Conservation (phyloP, 2,329 filamentous ascomycete genomes). For the Fusarium secorum region DNA sequence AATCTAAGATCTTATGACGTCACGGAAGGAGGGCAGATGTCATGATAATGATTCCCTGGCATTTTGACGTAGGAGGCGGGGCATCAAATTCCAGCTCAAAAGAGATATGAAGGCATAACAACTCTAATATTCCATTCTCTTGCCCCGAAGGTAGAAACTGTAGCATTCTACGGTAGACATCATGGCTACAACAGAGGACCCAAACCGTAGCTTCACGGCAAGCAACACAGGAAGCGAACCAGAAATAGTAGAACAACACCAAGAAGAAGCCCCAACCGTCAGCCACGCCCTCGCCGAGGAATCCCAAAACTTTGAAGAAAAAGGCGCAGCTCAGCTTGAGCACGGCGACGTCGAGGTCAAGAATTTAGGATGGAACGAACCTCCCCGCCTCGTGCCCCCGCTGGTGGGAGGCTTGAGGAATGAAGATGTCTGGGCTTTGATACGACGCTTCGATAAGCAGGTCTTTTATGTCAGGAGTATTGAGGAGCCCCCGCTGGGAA, state of each 20-base stretch:
- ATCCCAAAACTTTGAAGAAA: slow-evolving; percentile 46
- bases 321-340: slow-evolving; percentile 56
- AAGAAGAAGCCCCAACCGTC: slow-evolving; percentile 45
- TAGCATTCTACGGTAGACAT: too few relatives aligned
- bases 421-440: slow-evolving; percentile 75
- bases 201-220: slow-evolving; percentile 28
- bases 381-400: slow-evolving; percentile 63
- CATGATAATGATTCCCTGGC: slow-evolving; percentile 19
- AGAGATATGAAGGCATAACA: background rate
- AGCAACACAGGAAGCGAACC: slow-evolving; percentile 39
- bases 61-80: slow-evolving; percentile 36
- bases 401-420: slow-evolving; percentile 74
- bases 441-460: slow-evolving; percentile 78
- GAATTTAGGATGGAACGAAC: slow-evolving; percentile 75
- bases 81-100: slow-evolving; percentile 18
- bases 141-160: too few relatives aligned
- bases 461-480: slow-evolving; percentile 74
- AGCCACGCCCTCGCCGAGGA: slow-evolving; percentile 50
- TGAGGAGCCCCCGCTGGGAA: slow-evolving; percentile 59
- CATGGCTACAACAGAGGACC: slow-evolving; percentile 20
- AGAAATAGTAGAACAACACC: slow-evolving; percentile 40
- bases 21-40: slow-evolving; percentile 6
- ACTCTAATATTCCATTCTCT: background rate
- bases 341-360: slow-evolving; percentile 64
- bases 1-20: slow-evolving; percentile 26